Percentiles rank a stretch among this genome's conserved stretches.
phyloP scores from a whole-genome alignment of 148 eudicot species.

The Rhododendron griersonianum region DNA sequence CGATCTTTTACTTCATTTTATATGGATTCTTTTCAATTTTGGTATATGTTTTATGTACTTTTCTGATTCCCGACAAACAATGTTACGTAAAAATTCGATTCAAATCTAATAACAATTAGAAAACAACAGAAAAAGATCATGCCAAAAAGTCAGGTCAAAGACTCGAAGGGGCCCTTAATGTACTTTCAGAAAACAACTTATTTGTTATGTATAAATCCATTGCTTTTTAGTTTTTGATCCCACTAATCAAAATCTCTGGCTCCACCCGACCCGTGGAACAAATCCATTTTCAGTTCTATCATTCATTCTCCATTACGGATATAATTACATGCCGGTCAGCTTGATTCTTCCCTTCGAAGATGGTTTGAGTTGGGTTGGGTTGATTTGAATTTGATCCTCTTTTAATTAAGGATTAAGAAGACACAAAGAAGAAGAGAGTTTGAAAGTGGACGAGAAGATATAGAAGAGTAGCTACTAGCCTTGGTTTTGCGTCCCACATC shows the following conservation, averaged over 20 bases:
- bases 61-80: no score
- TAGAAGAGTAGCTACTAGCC: neutral
- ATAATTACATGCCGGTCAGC: neutral
- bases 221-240: no score
- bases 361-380: neutral
- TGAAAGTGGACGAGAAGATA: neutral
- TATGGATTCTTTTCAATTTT: no score
- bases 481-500: neutral
- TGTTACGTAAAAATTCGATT: no score
- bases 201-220: no score
- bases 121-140: no score
- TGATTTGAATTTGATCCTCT: neutral
- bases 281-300: neutral
- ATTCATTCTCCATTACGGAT: neutral
- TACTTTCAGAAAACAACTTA: no score
- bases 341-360: neutral
- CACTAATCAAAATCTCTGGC: neutral
- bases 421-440: neutral
- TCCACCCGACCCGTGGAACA: neutral
- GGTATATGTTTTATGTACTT: no score
- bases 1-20: no score
- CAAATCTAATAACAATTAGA: neutral
- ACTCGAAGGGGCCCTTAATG: no score
- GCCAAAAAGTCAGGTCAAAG: no score
- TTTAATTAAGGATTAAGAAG: neutral